A percentile compares a stretch with the other conserved stretches of the same genome.
These are phyloP conservation scores for Sambucus nigra DNA, from an alignment of 129 eudicot species.

Conservation along the genomic window DNA sequence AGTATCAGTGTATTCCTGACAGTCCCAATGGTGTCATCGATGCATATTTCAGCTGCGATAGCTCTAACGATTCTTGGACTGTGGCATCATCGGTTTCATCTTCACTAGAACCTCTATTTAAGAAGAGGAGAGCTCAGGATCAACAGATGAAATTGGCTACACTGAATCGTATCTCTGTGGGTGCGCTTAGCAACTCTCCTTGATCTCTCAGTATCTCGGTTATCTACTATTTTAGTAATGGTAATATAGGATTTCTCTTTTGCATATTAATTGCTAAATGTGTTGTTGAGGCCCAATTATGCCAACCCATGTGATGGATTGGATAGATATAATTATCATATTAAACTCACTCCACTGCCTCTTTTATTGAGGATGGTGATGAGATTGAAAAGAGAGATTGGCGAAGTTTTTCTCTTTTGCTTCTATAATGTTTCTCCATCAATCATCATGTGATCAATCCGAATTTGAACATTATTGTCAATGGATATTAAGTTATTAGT, in stretches of 20 bases:
- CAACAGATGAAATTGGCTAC: conserved; percentile 68
- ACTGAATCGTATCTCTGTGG: conserved; percentile 36
- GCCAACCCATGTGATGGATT: conserved; percentile 38
- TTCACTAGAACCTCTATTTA: conserved; percentile 51
- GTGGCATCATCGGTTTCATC: conserved; percentile 45
- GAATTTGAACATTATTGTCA: conserved; percentile 16
- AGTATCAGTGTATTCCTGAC: conserved; percentile 31
- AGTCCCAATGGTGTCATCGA: conserved; percentile 77
- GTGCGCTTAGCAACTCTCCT: conserved; percentile 29
- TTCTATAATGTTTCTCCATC: conserved; percentile 18
- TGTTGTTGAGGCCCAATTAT: conserved; percentile 18
- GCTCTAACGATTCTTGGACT: conserved; percentile 58
- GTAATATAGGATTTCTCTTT: conserved; percentile 30
- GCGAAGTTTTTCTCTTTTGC: background rate
- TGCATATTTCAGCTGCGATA: conserved; percentile 60
- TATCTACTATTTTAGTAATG: conserved; percentile 25
- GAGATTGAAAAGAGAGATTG: conserved; percentile 25
- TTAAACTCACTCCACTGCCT: conserved; percentile 22
- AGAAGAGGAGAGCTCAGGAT: conserved; percentile 65
- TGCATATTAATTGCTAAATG: conserved; percentile 17
- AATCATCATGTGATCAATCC: conserved; percentile 20
- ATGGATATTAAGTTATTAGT: conserved; percentile 18
- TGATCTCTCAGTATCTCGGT: conserved; percentile 19
- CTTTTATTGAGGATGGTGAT: conserved; percentile 38
- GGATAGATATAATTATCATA: conserved; percentile 19